These are phyloP conservation scores for Trichoderma sp. DNA, from an alignment of 2,329 filamentous ascomycete species.

Conservation along the genomic window DNA sequence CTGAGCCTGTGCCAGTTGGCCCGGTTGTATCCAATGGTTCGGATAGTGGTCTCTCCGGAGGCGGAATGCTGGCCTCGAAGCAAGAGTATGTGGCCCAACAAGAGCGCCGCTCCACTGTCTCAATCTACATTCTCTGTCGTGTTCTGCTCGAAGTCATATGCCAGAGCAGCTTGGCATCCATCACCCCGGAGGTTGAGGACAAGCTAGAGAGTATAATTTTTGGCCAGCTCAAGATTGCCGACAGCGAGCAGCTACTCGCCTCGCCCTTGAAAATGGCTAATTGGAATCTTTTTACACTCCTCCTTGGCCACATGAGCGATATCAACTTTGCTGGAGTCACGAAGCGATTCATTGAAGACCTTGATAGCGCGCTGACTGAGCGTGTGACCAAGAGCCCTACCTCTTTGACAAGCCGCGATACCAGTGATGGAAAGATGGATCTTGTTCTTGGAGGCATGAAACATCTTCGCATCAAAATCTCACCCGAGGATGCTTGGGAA, in stretches of 20 bases:
- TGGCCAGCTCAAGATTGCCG: constrained; percentile 85
- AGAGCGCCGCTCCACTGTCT: constrained; percentile 88
- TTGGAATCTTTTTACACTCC: constrained; percentile 90
- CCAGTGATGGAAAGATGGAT: constrained; percentile 77
- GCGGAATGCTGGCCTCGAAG: constrained; percentile 49
- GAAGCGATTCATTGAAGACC: constrained; percentile 76
- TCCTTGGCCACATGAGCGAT: constrained; percentile 94
- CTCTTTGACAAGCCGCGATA: constrained; percentile 58
- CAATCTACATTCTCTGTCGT: constrained; percentile 92
- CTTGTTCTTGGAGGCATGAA: constrained; percentile 90
- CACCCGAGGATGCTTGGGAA: constrained; percentile 75
- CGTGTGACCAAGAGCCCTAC: constrained; percentile 68
- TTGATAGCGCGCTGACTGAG: constrained; percentile 77
- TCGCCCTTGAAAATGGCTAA: constrained; percentile 89
- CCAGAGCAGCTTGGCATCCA: constrained; percentile 78
- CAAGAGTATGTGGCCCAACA: constrained; percentile 77
- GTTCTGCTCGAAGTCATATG: constrained; percentile 93
- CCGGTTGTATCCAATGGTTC: constrained; percentile 29
- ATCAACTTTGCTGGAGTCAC: constrained; percentile 86
- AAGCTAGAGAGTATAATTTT: constrained; percentile 96
- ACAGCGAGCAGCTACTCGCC: constrained; percentile 74
- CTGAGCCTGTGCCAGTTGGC: constrained; percentile 63
- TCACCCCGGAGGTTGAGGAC: constrained; percentile 89
- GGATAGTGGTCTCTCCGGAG: constrained; percentile 39
- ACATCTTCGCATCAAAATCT: constrained; percentile 75